Conservation (phyloP, 2,329 filamentous ascomycete species). For the Pyrenochaeta sp. region DNA sequence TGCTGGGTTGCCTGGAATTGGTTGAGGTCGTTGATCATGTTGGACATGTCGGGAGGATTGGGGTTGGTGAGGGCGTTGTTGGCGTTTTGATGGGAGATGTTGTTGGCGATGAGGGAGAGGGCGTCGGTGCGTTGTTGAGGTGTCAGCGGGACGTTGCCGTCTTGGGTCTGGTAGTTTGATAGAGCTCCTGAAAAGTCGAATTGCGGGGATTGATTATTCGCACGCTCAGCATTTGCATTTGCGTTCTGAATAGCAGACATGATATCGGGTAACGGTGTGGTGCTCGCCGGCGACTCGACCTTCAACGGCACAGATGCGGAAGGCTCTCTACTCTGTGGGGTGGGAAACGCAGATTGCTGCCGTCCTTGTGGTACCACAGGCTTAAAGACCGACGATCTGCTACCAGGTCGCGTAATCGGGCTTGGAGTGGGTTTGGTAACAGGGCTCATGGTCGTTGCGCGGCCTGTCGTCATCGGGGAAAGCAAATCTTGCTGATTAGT, state of each 20-base stretch:
- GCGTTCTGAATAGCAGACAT: conserved; percentile 58
- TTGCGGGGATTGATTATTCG: conserved; percentile 40
- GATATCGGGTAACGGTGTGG: conserved; percentile 51
- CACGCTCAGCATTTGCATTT: conserved; percentile 49
- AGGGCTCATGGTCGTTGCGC: conserved; percentile 44
- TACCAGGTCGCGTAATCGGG: conserved; percentile 29
- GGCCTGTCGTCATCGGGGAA: conserved; percentile 22
- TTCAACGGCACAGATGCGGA: conserved; percentile 42
- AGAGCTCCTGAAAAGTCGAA: conserved; percentile 58
- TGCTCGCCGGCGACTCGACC: conserved; percentile 49
- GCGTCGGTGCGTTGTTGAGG: conserved; percentile 57
- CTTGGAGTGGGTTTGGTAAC: conserved; percentile 34
- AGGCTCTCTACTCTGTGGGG: conserved; percentile 15
- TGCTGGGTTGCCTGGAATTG: conserved; percentile 73
- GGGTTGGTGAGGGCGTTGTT: conserved; percentile 67
- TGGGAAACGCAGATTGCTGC: conserved; percentile 15
- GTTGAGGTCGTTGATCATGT: conserved; percentile 66
- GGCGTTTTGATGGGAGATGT: conserved; percentile 47
- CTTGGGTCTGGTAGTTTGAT: conserved; percentile 56
- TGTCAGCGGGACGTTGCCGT: conserved; percentile 56
- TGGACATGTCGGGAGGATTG: conserved; percentile 61
- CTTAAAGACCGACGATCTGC: conserved; percentile 32
- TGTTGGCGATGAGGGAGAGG: conserved; percentile 58
- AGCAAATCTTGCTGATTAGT: conserved; percentile 37
- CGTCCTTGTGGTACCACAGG: conserved; percentile 24